Conservation (phyloP, 495 filamentous ascomycete species). For the Opeltia flavorubescens region DNA sequence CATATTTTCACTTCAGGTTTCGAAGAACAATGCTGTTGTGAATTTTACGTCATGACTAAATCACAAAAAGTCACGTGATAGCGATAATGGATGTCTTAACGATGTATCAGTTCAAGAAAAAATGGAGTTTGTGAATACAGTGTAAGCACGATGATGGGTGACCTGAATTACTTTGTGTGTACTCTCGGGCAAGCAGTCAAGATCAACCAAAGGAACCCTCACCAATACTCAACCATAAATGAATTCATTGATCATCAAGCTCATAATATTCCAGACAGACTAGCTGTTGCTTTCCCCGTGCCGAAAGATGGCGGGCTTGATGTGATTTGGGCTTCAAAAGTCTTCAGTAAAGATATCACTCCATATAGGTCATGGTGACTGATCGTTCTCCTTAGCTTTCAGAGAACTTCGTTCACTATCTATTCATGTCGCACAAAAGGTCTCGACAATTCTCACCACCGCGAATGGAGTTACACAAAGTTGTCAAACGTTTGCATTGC, state of each 20-base stretch:
- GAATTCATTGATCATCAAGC: slow-evolving; percentile 32
- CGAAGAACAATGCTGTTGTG: too few relatives aligned
- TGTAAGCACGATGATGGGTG: slow-evolving; percentile 1
- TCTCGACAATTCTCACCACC: neutral
- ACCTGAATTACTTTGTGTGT: slow-evolving; percentile 35
- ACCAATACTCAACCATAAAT: slow-evolving; percentile 27
- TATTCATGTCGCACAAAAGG: neutral
- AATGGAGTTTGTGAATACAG: too few relatives aligned
- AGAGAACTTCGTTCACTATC: neutral
- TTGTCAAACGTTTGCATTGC: slow-evolving; percentile 24
- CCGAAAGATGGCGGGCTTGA: neutral
- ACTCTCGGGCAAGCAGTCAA: slow-evolving; percentile 32
- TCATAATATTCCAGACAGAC: slow-evolving; percentile 12
- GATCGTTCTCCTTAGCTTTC: too few relatives aligned
- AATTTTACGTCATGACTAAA: too few relatives aligned
- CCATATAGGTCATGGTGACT: too few relatives aligned
- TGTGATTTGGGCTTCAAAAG: slow-evolving; percentile 8
- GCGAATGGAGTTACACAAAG: neutral
- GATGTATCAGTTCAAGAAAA: too few relatives aligned
- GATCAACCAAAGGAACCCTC: slow-evolving; percentile 15
- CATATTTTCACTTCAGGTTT: too few relatives aligned
- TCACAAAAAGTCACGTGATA: too few relatives aligned
- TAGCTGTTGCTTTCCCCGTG: slow-evolving; percentile 32
- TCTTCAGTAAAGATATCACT: slow-evolving; percentile 20
- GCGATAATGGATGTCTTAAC: too few relatives aligned